Conservation (phyloP, 495 filamentous ascomycete genomes). For the Amniculicola lignicola region DNA sequence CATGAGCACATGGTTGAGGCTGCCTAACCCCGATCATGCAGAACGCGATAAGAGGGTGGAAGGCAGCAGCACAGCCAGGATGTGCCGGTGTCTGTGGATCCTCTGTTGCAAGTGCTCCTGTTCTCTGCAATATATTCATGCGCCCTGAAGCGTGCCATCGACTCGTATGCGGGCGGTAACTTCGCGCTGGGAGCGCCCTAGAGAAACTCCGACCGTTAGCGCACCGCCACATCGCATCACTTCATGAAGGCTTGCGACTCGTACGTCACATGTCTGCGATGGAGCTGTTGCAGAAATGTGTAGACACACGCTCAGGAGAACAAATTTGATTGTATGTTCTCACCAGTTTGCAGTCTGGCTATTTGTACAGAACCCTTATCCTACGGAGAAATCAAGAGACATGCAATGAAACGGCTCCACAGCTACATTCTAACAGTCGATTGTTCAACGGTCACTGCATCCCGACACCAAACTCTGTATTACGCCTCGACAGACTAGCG, state of each 20-base stretch:
- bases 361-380: slow-evolving; percentile 11
- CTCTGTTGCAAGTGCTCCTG: too few species aligned
- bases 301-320: neutral
- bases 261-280: slow-evolving; percentile 15
- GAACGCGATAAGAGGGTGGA: slow-evolving; percentile 26
- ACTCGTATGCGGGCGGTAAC: too few species aligned
- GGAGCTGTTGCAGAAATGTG: too few species aligned
- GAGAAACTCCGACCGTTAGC: too few species aligned
- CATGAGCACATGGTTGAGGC: slow-evolving; percentile 18
- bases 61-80: slow-evolving; percentile 19
- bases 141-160: too few species aligned
- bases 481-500: too few species aligned
- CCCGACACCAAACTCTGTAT: too few species aligned
- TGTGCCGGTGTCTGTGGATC: neutral
- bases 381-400: neutral
- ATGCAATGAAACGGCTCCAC: slow-evolving; percentile 13
- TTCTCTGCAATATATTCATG: too few species aligned
- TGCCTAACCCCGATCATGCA: slow-evolving; percentile 5
- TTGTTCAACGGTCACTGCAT: too few species aligned
- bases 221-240: too few species aligned
- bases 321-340: neutral
- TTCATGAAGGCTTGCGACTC: too few species aligned
- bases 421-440: slow-evolving; percentile 26
- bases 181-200: too few species aligned
- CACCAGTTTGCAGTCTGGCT: slow-evolving; percentile 15